Evolutionary conservation across 768 basidiomycete species (phyloP), one percentile per base, ranked within the genome.

Genomic region (Boletus sp.): DNA sequence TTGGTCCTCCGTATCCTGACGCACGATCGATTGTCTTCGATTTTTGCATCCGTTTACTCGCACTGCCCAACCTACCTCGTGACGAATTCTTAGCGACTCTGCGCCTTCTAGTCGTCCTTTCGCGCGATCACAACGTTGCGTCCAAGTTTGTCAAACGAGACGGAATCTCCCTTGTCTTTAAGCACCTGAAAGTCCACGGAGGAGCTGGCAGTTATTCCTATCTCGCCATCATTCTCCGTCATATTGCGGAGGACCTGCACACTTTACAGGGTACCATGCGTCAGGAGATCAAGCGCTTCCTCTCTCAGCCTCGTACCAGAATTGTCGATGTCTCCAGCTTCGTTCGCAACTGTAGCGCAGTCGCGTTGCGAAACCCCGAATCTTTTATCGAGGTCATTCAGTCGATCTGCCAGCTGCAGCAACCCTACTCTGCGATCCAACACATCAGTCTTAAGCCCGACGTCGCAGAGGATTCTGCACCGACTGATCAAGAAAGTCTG

Each of bases 201-300:
- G 78, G 85, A 15, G 70, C 77, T 29, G 85, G 88, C 19, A 87
- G 85, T 58, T 91, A 92, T 43, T 84, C 89, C 0, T 92, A 93
- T 68, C 81, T 93, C 50, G 84, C 86, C 39, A 89, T 88, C 63
- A 88, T 98, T 56, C 76, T 98, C n/a, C 87, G 97, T 7, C 97
- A 99, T 66, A 73, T 92, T 49, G 83, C 95, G 46, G 97, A 99
- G 71, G 91, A 94, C 58, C 63, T 77, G 2, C 65, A 73, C 3
- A 80, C 79, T 8, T 68, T 98, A 40, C 79, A 83, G 52, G 75
- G 74, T 10, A 78, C 91, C 61, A 94, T 99, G 84, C 82, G 82
- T 23, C 85, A 89, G 58, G 88, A 92, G 55, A 80, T 98, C 64
- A 88, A 84, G 61, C 81, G 85, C 2, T 93, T 88, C 74, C 86